Evolutionary conservation across 768 basidiomycete genomes (phyloP), one percentile per base, ranked within the genome.

Genomic region (Naganishia friedmannii): DNA sequence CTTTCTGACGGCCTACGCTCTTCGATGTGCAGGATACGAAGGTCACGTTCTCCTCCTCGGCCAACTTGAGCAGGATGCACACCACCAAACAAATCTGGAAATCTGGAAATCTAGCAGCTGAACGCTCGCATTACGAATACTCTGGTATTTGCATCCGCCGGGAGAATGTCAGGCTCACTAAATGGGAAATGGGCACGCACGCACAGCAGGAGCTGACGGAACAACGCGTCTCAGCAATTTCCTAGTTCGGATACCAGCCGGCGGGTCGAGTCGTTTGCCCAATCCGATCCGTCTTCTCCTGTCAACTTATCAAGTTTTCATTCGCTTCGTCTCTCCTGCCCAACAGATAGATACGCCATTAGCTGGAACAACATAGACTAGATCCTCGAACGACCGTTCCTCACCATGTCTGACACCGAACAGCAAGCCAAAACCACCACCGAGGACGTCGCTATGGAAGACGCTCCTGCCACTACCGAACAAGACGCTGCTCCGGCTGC

Each of bases 401-500:
- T 53, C 29, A 55, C 13, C 34, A 69, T 69, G 68, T 69, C 68
- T 34, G 68, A 69, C 48, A 69, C 56, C 32, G 68, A 68, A 68
- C 51, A 53, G 51, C 67, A 69, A 54, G 23, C 39, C 68, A 69
- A 69, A 39, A 28, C 68, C n/a, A 45, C 60, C 60, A 63, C 37
- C 39, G 68, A 69, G 29, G 68, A 69, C 46, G 56, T 69, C 23
- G 26, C 46, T 29, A 69, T 69, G 68, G 68, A 57, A 7, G 53
- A 34, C 39, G 37, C 54, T 34, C 54, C 60, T n/a, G 60, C 42
- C 37, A n/a, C 57, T 37, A 63, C 39, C 39, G 60, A 63, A 26
- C 39, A 63, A 63, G 60, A 45, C 39, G 39, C 69, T 63, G 68
- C 37, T 37, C 63, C 69, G 21, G 63, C 34, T 7, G 39, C 32